These are phyloP conservation scores for Dioscorea alata DNA, from an alignment of 106 monocot genomes.

Conservation along the genomic window DNA sequence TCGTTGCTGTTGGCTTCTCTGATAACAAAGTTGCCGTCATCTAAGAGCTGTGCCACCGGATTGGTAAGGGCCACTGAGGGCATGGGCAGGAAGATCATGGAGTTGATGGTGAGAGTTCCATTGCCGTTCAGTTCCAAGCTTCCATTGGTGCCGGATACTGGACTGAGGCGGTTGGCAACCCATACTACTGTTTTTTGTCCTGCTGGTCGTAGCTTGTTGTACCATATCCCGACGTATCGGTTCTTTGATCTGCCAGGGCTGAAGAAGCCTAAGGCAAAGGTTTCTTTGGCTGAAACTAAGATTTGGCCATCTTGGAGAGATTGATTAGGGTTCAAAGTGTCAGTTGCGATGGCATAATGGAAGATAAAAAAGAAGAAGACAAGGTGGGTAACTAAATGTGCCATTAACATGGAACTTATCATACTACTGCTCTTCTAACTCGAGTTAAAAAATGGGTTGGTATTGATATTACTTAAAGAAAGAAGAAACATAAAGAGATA, in stretches of 20 bases:
- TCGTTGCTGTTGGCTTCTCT: neutral
- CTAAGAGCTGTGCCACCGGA: slow-evolving; percentile 8
- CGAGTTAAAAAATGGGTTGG: too few relatives aligned
- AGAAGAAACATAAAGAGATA: too few relatives aligned
- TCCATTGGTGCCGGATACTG: slow-evolving; percentile 12
- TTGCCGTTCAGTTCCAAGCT: slow-evolving; percentile 7
- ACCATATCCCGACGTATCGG: slow-evolving; percentile 42
- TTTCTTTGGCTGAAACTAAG: slow-evolving; percentile 14
- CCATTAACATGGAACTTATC: neutral
- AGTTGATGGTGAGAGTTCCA: slow-evolving; percentile 14
- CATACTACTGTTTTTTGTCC: slow-evolving; percentile 24
- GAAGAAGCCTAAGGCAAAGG: slow-evolving; percentile 47
- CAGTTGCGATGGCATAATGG: slow-evolving; percentile 1
- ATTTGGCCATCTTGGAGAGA: slow-evolving; percentile 19
- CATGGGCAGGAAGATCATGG: slow-evolving; percentile 7
- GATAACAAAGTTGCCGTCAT: slow-evolving; percentile 26
- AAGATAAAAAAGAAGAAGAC: neutral
- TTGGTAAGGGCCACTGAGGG: neutral
- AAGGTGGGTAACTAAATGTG: neutral
- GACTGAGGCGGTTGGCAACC: slow-evolving; percentile 47
- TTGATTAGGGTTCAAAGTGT: slow-evolving; percentile 6
- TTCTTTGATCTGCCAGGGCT: slow-evolving; percentile 6
- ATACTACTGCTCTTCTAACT: too few relatives aligned
- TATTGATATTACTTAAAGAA: too few relatives aligned
- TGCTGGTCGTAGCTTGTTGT: slow-evolving; percentile 9